These are phyloP conservation scores for Dichotomopilus funicola DNA, from an alignment of 2,329 filamentous ascomycete species.

Conservation along the genomic window DNA sequence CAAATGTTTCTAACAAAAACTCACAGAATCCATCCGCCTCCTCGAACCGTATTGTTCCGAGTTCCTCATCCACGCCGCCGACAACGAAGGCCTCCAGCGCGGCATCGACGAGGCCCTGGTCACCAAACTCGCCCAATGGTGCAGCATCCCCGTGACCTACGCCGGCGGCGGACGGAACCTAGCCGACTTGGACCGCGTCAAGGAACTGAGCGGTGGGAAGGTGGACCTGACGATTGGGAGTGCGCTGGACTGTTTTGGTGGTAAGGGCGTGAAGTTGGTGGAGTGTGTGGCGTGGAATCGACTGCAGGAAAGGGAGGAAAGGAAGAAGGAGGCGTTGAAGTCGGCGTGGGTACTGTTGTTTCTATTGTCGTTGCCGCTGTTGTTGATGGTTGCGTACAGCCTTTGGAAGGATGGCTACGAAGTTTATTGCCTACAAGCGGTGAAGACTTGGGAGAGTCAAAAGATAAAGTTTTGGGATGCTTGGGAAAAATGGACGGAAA, in stretches of 20 bases:
- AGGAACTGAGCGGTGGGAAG: constrained; percentile 67
- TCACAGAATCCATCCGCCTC: constrained; percentile 65
- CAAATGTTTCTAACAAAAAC: not conserved
- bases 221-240: constrained; percentile 95
- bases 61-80: constrained; percentile 93
- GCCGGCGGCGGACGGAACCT: constrained; percentile 85
- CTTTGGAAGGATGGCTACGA: too few relatives aligned
- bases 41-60: constrained; percentile 92
- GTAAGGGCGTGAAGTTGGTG: constrained; percentile 74
- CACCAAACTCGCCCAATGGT: constrained; percentile 71
- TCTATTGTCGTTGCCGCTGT: not conserved
- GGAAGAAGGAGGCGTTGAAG: too few relatives aligned
- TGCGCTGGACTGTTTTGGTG: constrained; percentile 92
- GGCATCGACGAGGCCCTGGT: constrained; percentile 88
- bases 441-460: too few relatives aligned
- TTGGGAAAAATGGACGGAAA: too few relatives aligned
- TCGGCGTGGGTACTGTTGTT: not conserved
- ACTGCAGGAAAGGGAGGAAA: constrained; percentile 30
- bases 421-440: too few relatives aligned
- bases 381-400: not conserved
- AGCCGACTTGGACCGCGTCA: constrained; percentile 75
- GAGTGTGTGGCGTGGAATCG: constrained; percentile 88
- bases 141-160: constrained; percentile 88
- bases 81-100: constrained; percentile 88
- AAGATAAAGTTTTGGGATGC: too few relatives aligned